phyloP scores from a whole-genome alignment of 2,329 filamentous ascomycete species.

The Knufia petricola region DNA sequence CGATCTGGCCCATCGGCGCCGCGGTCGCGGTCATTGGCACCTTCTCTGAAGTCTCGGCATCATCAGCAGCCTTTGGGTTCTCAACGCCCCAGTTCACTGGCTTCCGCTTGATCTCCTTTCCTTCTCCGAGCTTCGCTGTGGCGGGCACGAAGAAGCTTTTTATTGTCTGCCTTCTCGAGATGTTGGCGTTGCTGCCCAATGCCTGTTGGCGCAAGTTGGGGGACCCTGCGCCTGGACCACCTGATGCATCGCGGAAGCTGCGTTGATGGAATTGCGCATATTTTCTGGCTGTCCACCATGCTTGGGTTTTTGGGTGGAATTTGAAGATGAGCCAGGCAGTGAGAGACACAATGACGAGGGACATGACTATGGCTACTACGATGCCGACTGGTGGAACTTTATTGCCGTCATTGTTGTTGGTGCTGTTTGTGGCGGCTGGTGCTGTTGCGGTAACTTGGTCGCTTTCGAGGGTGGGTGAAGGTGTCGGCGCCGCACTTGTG shows the following conservation, averaged over 20 bases:
- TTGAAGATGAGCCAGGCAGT: slow-evolving; percentile 8
- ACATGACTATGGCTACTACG: slow-evolving; percentile 5
- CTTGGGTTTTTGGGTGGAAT: slow-evolving; percentile 4
- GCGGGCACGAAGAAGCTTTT: slow-evolving; percentile 8
- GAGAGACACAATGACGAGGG: neutral
- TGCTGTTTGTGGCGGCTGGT: neutral
- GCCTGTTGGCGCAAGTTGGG: neutral
- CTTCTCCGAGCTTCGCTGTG: slow-evolving; percentile 3
- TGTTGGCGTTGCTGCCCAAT: neutral
- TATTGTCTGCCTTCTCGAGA: slow-evolving; percentile 1
- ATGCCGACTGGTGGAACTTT: slow-evolving; percentile 5
- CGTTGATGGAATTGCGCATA: slow-evolving; percentile 1
- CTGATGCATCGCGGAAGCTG: slow-evolving; percentile 2
- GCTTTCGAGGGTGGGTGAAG: neutral
- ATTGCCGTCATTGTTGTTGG: neutral
- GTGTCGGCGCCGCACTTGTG: neutral
- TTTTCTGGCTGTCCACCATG: slow-evolving; percentile 8
- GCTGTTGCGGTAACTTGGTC: neutral
- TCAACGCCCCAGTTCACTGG: slow-evolving; percentile 9
- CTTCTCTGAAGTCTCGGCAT: neutral
- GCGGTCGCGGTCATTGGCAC: slow-evolving; percentile 6
- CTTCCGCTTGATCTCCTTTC: slow-evolving; percentile 8
- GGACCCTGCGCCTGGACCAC: neutral
- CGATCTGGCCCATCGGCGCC: slow-evolving; percentile 8
- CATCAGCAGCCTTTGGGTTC: neutral